phyloP scores from a whole-genome alignment of 495 filamentous ascomycete species.

The Amniculicola lignicola region DNA sequence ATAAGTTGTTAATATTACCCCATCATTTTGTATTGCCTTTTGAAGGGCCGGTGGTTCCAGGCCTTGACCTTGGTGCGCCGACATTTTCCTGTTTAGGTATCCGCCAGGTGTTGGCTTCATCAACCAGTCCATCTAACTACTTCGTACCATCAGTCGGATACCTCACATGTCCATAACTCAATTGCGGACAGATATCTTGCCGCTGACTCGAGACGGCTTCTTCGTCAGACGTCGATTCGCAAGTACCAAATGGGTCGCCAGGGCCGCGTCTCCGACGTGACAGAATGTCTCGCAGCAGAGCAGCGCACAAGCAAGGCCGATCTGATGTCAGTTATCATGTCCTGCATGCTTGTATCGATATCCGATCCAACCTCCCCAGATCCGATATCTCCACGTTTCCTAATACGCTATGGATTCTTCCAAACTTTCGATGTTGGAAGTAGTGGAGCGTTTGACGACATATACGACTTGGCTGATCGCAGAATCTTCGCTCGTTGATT shows the following conservation, averaged over 20 bases:
- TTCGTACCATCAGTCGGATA: too few species aligned
- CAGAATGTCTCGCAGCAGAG: constrained; percentile 4
- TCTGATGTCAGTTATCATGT: too few species aligned
- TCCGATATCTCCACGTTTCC: background rate
- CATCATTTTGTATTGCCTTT: too few species aligned
- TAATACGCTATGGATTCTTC: background rate
- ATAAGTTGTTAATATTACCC: too few species aligned
- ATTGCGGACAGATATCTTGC: too few species aligned
- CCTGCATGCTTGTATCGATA: background rate
- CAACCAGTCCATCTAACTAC: too few species aligned
- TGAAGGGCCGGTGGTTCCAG: too few species aligned
- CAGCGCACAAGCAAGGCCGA: too few species aligned
- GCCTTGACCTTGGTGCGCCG: too few species aligned
- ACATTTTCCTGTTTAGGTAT: too few species aligned
- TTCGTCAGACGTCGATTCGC: background rate
- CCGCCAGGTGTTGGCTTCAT: too few species aligned
- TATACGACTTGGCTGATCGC: constrained; percentile 13
- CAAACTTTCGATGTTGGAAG: constrained; percentile 26
- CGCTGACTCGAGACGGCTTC: background rate
- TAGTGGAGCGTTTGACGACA: constrained; percentile 1
- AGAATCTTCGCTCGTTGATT: constrained; percentile 15
- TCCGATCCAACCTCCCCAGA: background rate
- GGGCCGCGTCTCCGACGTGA: constrained; percentile 23
- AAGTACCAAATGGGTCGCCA: constrained; percentile 13
- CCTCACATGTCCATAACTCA: too few species aligned